Evolutionary conservation across 805 yeast species (phyloP).

Genomic region (Alloascoidea africana): DNA sequence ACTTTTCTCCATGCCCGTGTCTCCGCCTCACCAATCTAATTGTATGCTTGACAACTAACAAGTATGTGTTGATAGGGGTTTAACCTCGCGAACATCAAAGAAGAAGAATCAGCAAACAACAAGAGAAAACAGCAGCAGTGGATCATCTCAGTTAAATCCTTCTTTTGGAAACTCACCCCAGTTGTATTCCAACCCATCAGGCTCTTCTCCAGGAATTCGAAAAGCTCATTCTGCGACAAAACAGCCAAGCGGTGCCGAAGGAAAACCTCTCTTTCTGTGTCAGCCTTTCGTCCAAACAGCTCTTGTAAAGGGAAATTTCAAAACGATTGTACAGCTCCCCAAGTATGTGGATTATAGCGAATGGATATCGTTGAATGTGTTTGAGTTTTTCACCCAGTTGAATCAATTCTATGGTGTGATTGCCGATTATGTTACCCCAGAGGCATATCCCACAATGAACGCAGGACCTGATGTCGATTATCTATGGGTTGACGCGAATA

Average conservation of each 20-base stretch:
- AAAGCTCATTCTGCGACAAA: constrained; percentile 9
- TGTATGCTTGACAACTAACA: too few relatives aligned
- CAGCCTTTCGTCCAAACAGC: constrained; percentile 93
- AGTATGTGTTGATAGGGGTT: constrained; percentile 28
- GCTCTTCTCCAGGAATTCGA: constrained; percentile 10
- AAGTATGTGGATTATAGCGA: constrained; percentile 89
- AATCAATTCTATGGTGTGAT: constrained; percentile 86
- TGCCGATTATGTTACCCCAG: constrained; percentile 82
- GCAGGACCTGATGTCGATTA: constrained; percentile 92
- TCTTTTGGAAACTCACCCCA: too few relatives aligned
- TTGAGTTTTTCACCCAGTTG: constrained; percentile 75
- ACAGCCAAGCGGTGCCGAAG: too few relatives aligned
- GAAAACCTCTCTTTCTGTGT: constrained; percentile 56
- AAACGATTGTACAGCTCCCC: constrained; percentile 89
- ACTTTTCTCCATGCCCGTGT: too few relatives aligned
- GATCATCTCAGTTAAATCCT: too few relatives aligned
- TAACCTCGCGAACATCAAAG: constrained; percentile 26
- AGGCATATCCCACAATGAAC: constrained; percentile 82
- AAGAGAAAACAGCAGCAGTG: too few relatives aligned
- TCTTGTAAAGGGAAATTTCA: constrained; percentile 89
- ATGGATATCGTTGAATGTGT: constrained; percentile 89
- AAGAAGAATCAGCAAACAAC: constrained; percentile 23
- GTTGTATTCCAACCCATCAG: constrained; percentile 4
- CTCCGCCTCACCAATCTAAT: too few relatives aligned
- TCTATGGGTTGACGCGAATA: constrained; percentile 73